Evolutionary conservation across 768 basidiomycete genomes (phyloP).

Genomic region (Termitomyces titanicus): DNA sequence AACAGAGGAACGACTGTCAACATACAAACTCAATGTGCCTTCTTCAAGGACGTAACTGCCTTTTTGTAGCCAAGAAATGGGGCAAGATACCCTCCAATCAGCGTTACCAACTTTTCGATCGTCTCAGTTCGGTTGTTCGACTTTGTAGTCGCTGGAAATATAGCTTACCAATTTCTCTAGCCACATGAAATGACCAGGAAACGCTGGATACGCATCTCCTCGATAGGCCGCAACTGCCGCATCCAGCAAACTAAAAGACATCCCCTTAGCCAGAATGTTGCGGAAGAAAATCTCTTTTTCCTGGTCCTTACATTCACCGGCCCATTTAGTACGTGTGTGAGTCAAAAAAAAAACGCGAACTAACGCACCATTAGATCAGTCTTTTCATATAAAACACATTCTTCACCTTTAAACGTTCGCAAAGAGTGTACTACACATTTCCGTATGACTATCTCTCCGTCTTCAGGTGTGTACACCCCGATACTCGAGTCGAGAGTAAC

Average conservation of each 20-base stretch:
- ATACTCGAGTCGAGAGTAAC: conserved; percentile 20
- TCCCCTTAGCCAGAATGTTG: conserved; percentile 17
- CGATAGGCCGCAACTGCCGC: conserved; percentile 21
- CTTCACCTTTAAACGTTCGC: conserved; percentile 21
- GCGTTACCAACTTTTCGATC: conserved; percentile 18
- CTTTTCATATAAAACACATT: conserved; percentile 26
- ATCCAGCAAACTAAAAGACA: conserved; percentile 16
- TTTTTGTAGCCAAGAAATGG: conserved; percentile 4
- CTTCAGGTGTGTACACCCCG: conserved; percentile 24
- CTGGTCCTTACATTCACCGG: conserved; percentile 18
- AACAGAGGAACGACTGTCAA: neutral
- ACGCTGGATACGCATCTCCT: conserved; percentile 22
- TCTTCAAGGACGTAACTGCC: neutral
- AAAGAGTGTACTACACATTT: conserved; percentile 26
- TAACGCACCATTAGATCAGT: conserved; percentile 27
- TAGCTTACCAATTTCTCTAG: conserved; percentile 24
- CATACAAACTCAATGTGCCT: neutral
- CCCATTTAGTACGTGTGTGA: neutral
- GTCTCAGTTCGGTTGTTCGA: neutral
- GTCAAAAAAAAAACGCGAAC: neutral
- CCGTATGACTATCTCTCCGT: conserved; percentile 27
- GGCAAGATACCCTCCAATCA: conserved; percentile 22
- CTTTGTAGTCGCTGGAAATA: neutral
- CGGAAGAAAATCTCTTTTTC: conserved; percentile 33
- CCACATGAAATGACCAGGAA: conserved; percentile 25